Base-by-base conservation (phyloP, 169 alveolate species). In the Plasmodium relictum region DNA sequence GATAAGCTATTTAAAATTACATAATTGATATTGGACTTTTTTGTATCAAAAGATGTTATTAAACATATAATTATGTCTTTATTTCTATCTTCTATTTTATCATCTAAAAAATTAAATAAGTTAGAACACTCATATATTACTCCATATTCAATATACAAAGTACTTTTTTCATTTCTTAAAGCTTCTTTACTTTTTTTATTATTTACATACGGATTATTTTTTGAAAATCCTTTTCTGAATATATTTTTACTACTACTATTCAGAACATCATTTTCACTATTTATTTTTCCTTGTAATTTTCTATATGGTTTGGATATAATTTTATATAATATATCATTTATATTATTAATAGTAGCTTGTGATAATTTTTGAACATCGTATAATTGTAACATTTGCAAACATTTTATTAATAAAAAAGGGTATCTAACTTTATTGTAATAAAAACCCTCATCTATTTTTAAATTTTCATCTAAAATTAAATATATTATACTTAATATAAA, bases 11-110 rank as follows among this genome's bases (percentile, higher is more conserved):
- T 71, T 37, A 70, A 22, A 9, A 62, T 70, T 6, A 80, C 73
- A 69, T 76, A 89, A 65, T 70, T 80, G 8, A 73, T 89, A 50
- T 93, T 87, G 8, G 90, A 70, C 8, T 76, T 76, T 14, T 92
- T 62, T 6, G 90, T 24, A 58, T 80, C 73, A 78, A 93, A 73
- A 0, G 92, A 66, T 6, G 73, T 59, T 41, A 85, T 52, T 61
- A 76, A 58, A 44, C 78, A 85, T 41, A 93, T 59, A 16, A 71
- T n/a, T 20, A 85, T 61, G 5, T 80, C 91, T 39, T 89, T 59
- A 68, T 87, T 74, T 80, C 92, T 22, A 24, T 83, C 88, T 8
- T 65, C 85, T 6, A 61, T 54, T 52, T 68, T 61, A 12, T 66
- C 44, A 6, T 54, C 76, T 3, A 86, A 39, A 20, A 89, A 62